Evolutionary conservation across 768 basidiomycete genomes (phyloP).

Genomic region (Lactarius hatsudake): DNA sequence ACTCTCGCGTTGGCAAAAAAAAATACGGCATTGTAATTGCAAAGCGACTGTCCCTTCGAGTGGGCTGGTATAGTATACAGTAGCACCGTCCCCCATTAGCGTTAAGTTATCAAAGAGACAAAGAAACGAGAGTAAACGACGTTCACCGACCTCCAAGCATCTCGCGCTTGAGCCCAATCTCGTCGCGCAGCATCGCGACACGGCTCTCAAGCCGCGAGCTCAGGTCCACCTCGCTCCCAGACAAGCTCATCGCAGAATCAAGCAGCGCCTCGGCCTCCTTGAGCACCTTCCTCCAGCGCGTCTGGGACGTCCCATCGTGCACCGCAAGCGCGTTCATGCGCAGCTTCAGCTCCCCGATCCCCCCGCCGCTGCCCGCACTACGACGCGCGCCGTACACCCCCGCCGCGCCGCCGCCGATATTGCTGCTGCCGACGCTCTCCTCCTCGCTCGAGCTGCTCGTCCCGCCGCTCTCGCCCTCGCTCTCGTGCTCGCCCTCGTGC

Average conservation of each 20-base stretch:
- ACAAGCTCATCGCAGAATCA: slow-evolving; percentile 47
- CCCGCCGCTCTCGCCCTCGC: neutral
- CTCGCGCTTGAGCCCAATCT: slow-evolving; percentile 62
- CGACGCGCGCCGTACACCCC: slow-evolving; percentile 2
- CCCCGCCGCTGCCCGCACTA: no score
- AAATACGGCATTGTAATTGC: neutral
- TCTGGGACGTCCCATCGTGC: slow-evolving; percentile 7
- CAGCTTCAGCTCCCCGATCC: slow-evolving; percentile 3
- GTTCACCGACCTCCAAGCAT: slow-evolving; percentile 34
- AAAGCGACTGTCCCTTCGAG: neutral
- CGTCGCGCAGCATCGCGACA: slow-evolving; percentile 65
- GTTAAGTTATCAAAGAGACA: neutral
- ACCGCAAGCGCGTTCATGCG: slow-evolving; percentile 20
- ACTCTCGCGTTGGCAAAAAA: no score
- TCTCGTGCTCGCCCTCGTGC: slow-evolving; percentile 18
- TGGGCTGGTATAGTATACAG: neutral
- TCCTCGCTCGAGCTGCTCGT: slow-evolving; percentile 19
- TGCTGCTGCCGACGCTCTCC: neutral
- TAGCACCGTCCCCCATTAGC: neutral
- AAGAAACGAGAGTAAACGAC: neutral
- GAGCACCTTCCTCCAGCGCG: slow-evolving; percentile 48
- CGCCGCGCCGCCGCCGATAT: no score
- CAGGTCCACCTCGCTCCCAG: slow-evolving; percentile 58
- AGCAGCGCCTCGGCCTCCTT: slow-evolving; percentile 48
- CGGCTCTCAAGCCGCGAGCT: slow-evolving; percentile 67